These are phyloP conservation scores for Aspergillus brasiliensis DNA, from an alignment of 2,329 filamentous ascomycete species.

Conservation along the genomic window DNA sequence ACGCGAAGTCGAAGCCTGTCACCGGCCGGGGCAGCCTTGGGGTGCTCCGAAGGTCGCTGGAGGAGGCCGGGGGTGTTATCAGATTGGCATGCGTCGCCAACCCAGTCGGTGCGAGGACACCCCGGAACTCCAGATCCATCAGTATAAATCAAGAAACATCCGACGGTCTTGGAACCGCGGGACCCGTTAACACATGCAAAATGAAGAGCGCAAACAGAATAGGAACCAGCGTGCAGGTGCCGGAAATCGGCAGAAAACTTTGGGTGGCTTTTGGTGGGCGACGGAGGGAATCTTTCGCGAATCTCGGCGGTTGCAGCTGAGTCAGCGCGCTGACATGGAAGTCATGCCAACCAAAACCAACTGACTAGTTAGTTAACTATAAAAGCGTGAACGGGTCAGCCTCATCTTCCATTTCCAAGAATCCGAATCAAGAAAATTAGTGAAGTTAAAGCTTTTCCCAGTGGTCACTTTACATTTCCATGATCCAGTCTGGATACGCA, in stretches of 20 bases:
- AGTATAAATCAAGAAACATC: slow-evolving; percentile 30
- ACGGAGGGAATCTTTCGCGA: slow-evolving; percentile 23
- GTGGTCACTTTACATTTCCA: too few species aligned
- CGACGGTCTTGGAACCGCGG: slow-evolving; percentile 33
- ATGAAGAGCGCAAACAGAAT: slow-evolving; percentile 22
- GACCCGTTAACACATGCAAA: slow-evolving; percentile 25
- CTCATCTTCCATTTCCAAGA: too few species aligned
- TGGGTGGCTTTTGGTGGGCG: slow-evolving; percentile 9
- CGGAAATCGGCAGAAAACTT: slow-evolving; percentile 44
- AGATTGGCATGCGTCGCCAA: slow-evolving; percentile 27
- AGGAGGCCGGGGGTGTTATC: slow-evolving; percentile 29
- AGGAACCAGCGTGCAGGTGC: slow-evolving; percentile 30
- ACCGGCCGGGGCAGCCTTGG: slow-evolving; percentile 35
- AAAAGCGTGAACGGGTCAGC: too few species aligned
- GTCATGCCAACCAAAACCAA: too few species aligned
- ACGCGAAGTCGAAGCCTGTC: slow-evolving; percentile 32
- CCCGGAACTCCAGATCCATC: slow-evolving; percentile 41
- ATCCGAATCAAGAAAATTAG: too few species aligned
- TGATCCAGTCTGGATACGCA: too few species aligned
- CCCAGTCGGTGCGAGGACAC: slow-evolving; percentile 38
- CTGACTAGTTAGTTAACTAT: too few species aligned
- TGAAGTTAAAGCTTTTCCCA: too few species aligned
- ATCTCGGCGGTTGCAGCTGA: slow-evolving; percentile 31
- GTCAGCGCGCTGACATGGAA: slow-evolving; percentile 12
- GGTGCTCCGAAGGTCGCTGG: slow-evolving; percentile 40